Evolutionary conservation across 2,329 filamentous ascomycete genomes (phyloP).

Genomic region (Erysiphe pulchra): DNA sequence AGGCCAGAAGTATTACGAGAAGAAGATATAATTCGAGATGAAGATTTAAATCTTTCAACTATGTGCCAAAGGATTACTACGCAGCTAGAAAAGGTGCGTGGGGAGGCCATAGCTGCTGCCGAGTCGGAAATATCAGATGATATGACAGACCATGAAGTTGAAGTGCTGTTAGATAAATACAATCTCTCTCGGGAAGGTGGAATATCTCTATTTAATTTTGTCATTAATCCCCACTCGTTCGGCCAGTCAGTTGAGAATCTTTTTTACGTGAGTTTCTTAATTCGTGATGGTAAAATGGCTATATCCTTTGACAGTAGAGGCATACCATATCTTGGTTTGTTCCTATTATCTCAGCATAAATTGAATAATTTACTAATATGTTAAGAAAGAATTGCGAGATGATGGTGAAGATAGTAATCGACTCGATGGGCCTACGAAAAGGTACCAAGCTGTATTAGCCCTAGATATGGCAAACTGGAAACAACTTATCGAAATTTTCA

Average conservation of each 20-base stretch:
- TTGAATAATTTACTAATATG: not conserved
- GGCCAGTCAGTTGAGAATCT: conserved; percentile 90
- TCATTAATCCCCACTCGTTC: conserved; percentile 73
- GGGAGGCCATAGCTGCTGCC: conserved; percentile 21
- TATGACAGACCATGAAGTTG: conserved; percentile 19
- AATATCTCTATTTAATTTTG: conserved; percentile 62
- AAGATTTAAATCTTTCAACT: conserved; percentile 53
- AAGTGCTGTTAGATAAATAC: conserved; percentile 33
- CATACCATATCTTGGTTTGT: conserved; percentile 59
- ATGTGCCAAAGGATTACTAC: conserved; percentile 53
- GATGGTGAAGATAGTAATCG: conserved; percentile 8
- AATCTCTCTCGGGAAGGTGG: conserved; percentile 42
- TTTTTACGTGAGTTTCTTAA: conserved; percentile 87
- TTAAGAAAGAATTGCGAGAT: conserved; percentile 7
- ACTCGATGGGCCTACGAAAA: conserved; percentile 25
- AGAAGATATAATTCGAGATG: conserved; percentile 45
- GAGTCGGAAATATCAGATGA: conserved; percentile 20
- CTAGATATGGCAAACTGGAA: conserved; percentile 71
- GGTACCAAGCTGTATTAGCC: conserved; percentile 69
- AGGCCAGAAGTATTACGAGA: conserved; percentile 54
- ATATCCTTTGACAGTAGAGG: conserved; percentile 48
- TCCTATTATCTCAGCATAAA: not conserved
- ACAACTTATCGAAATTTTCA: conserved; percentile 47
- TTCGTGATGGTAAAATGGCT: conserved; percentile 57
- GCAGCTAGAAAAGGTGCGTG: conserved; percentile 26